Evolutionary conservation across 2,329 filamentous ascomycete genomes (phyloP), one percentile per base, ranked within the genome.

Genomic region (Neurospora sp.): DNA sequence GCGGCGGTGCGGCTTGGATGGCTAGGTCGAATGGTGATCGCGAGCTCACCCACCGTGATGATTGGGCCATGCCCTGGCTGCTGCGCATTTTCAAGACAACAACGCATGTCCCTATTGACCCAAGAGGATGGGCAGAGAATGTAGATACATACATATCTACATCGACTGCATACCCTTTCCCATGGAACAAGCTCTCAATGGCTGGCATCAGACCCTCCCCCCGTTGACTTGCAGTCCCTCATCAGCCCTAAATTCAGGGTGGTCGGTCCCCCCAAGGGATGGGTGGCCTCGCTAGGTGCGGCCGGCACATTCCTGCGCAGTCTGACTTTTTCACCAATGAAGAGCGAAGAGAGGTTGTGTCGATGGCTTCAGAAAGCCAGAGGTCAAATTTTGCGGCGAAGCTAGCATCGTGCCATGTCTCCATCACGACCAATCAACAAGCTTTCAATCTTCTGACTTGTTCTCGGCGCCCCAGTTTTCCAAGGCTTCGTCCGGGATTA

Each of bases 231-330:
- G 42, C 38, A 69, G 68, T 52, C 15, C 38, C 46, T 43, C 52
- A 68, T 72, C 71, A 72, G 70, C 71, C 70, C 70, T 71, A 72
- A 68, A 67, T 68, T 36, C 69, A 68, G 68, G 69, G 52, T 62
- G 52, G 23, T 33, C 52, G 28, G 52, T 36, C 13, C 52, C 52
- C 23, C 52, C 3, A 62, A 62, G 52, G 8, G 23, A 33, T 62
- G 52, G 52, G 52, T 62, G 52, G 52, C 52, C 52, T 62, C 52
- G 28, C 52, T 33, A 17, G 52, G 23, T 62, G 52, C 52, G 52
- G 52, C 52, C 28, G 39, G 42, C 67, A 36, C 33, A 62, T 62
- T 62, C 28, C 52, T 62, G 52, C 13, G 23, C 52, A 62, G 52
- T 33, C 23, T 36, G 52, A 36, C 52, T 17, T 62, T n/a, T 17